Base-by-base conservation (phyloP, 768 basidiomycete genomes). In the Tylopilus subfusipes region DNA sequence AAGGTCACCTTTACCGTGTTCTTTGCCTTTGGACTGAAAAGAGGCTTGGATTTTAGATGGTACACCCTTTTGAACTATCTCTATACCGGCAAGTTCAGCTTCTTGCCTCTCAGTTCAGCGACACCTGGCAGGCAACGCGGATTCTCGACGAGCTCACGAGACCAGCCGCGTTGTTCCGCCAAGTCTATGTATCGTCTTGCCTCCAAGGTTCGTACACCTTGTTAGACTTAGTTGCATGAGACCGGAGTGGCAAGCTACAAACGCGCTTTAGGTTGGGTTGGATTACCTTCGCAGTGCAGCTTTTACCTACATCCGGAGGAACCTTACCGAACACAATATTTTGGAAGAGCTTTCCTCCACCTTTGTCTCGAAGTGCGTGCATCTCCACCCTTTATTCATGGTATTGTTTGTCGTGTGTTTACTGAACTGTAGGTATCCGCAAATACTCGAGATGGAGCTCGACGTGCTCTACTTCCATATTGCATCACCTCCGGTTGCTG, bases 131-230 rank as follows among this genome's bases (percentile, higher is more conserved):
- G 25, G 38, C 38, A 49, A 6, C 36, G 2, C 18, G n/a, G 3
- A 30, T 39, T 27, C 21, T 49, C 22, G 19, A 10, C 12, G 3
- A 30, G 6, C 43, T 33, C 45, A 14, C n/a, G 47, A 0, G 64
- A 63, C 21, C 33, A 30, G 14, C 50, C 55, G 2, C 52, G 30
- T 9, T 76, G 74, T 52, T 78, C 76, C 7, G 72, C 76, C 0
- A 78, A 78, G 51, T 78, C 77, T 0, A 77, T 77, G 72, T 78
- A 75, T 54, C 71, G 77, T 33, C 62, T 78, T 1, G 75, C 77
- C 0, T 59, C 57, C 46, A 76, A 76, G 66, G 76, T 73, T 44
- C 10, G 61, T 52, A 12, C 27, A 33, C 21, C 16, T 16, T 6
- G 16, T 18, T 16, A 18, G 25, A 27, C 25, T 7, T 27, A 27